Evolutionary conservation across 2,329 filamentous ascomycete genomes (phyloP).

Genomic region (Bisporella sp.): DNA sequence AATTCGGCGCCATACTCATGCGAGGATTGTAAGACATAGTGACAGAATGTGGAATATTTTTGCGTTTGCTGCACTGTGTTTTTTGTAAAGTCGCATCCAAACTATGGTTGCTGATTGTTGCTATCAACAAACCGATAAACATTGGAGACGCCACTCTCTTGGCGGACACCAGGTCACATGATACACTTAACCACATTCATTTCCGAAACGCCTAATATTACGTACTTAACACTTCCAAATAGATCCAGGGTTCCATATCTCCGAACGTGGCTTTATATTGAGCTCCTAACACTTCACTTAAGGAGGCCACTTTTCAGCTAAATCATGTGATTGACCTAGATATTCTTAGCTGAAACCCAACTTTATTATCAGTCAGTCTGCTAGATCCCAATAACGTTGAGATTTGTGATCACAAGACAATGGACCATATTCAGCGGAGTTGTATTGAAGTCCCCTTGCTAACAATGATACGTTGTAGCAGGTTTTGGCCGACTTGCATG

Average conservation of each 20-base stretch:
- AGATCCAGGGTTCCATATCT: neutral
- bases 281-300: no score
- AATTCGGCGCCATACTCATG: conserved; percentile 42
- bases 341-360: no score
- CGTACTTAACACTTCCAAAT: neutral
- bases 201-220: neutral
- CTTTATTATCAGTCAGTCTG: no score
- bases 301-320: no score
- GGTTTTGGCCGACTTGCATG: no score
- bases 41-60: neutral
- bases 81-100: neutral
- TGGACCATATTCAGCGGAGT: no score
- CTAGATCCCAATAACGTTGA: no score
- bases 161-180: neutral
- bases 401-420: no score
- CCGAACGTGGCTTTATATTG: no score
- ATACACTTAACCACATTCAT: neutral
- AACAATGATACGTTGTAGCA: no score
- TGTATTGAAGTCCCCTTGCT: no score
- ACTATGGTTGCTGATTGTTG: neutral
- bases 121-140: neutral
- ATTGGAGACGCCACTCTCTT: neutral
- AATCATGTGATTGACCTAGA: no score
- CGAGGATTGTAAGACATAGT: conserved; percentile 43
- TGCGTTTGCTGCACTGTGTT: neutral